Evolutionary conservation across 2,329 filamentous ascomycete species (phyloP).

Genomic region (Alternaria infectoria): DNA sequence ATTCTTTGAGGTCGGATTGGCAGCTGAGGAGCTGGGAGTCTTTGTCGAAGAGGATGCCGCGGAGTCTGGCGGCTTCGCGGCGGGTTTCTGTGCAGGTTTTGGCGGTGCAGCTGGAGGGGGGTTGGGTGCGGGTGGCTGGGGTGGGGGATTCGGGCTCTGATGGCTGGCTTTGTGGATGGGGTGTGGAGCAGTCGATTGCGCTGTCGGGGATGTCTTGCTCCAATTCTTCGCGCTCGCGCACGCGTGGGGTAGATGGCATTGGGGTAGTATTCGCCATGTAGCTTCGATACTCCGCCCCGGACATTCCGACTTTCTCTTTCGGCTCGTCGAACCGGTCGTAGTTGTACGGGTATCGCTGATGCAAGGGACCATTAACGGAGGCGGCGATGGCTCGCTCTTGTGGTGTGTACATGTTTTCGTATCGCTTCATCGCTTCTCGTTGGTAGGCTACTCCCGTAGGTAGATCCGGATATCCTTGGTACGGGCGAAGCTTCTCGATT

Average conservation of each 20-base stretch:
- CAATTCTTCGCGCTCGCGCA: neutral
- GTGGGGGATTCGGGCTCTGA: neutral
- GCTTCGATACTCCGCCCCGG: neutral
- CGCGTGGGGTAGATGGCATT: neutral
- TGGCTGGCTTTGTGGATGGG: too few relatives aligned
- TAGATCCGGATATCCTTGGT: neutral
- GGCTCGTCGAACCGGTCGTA: neutral
- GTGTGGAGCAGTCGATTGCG: neutral
- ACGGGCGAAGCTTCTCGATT: neutral
- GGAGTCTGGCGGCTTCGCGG: neutral
- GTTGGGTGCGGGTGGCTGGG: neutral
- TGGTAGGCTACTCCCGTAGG: constrained; percentile 3
- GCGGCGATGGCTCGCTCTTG: neutral
- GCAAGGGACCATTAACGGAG: neutral
- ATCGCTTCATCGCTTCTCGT: constrained; percentile 1
- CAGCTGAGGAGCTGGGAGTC: neutral
- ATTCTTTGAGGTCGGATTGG: neutral
- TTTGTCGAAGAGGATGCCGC: neutral
- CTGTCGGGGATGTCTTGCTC: neutral
- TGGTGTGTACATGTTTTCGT: neutral
- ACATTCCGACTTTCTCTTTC: neutral
- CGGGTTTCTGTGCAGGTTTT: neutral
- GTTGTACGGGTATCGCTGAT: constrained; percentile 5
- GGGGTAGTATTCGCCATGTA: neutral
- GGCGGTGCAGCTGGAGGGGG: neutral